These are phyloP conservation scores for Cyberlindnera suaveolens DNA, from an alignment of 805 yeast species.

Conservation along the genomic window DNA sequence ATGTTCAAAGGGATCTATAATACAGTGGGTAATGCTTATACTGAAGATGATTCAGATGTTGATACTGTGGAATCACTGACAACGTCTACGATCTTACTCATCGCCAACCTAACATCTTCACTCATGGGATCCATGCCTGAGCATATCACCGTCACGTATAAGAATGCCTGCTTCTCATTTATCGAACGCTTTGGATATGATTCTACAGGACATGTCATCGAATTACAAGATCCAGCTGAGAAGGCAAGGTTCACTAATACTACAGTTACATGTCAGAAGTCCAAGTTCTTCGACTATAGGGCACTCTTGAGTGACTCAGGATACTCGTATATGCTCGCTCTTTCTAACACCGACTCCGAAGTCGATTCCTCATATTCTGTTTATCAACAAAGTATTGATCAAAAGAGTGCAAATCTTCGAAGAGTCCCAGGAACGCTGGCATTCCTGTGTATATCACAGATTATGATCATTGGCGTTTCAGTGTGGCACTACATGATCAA, in stretches of 20 bases:
- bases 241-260: constrained; percentile 5
- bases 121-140: constrained; percentile 10
- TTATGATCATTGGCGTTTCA: constrained; percentile 25
- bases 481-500: constrained; percentile 23
- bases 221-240: neutral
- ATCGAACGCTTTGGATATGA: constrained; percentile 7
- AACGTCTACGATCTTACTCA: constrained; percentile 9
- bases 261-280: constrained; percentile 5
- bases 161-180: constrained; percentile 7
- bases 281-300: constrained; percentile 11
- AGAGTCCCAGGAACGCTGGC: constrained; percentile 27
- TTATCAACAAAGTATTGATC: constrained; percentile 22
- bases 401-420: constrained; percentile 14
- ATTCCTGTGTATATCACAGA: constrained; percentile 26
- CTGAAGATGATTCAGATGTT: constrained; percentile 23
- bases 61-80: constrained; percentile 6
- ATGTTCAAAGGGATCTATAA: constrained; percentile 47
- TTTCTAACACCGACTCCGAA: constrained; percentile 44
- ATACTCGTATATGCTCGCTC: constrained; percentile 19
- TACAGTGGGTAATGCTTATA: constrained; percentile 30
- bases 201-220: neutral
- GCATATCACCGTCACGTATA: constrained; percentile 3
- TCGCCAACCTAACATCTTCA: constrained; percentile 8
- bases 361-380: constrained; percentile 22
- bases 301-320: constrained; percentile 8